Conservation (phyloP, 2,329 filamentous ascomycete genomes). For the Cladorrhinum sp. region DNA sequence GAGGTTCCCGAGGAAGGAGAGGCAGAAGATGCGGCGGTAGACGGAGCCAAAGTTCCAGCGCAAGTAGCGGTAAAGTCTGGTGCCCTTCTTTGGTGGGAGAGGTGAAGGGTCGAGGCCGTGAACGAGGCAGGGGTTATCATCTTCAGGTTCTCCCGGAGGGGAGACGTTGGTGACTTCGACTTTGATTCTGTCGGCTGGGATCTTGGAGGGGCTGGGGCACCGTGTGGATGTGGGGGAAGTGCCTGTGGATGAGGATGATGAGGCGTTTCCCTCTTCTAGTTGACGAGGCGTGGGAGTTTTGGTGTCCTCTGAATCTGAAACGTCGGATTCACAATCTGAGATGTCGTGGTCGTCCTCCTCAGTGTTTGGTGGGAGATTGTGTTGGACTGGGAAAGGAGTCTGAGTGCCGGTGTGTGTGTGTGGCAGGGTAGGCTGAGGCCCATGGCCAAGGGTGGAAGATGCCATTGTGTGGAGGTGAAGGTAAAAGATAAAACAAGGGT, state of each 20-base stretch:
- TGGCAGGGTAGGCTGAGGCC: not conserved
- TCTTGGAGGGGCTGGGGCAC: not conserved
- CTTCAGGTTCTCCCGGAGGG: conserved; percentile 4
- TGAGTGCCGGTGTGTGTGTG: not conserved
- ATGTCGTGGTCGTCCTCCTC: conserved; percentile 6
- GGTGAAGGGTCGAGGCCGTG: conserved; percentile 20
- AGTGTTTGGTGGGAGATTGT: not conserved
- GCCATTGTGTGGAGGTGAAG: not conserved
- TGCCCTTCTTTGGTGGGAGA: conserved; percentile 26
- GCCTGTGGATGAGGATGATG: conserved; percentile 3
- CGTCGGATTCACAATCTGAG: conserved; percentile 23
- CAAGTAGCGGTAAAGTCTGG: conserved; percentile 26
- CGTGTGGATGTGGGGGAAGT: not conserved
- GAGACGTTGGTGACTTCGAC: not conserved
- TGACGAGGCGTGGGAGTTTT: conserved; percentile 14
- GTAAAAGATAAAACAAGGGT: not conserved
- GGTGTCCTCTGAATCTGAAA: conserved; percentile 7
- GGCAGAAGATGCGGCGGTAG: conserved; percentile 42
- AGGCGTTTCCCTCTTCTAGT: conserved; percentile 8
- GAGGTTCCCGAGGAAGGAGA: conserved; percentile 39
- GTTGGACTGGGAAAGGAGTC: not conserved
- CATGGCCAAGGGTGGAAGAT: not conserved
- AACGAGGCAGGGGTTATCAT: not conserved
- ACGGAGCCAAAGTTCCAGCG: conserved; percentile 34
- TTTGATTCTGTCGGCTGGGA: conserved; percentile 5